phyloP scores from a whole-genome alignment of 129 eudicot genomes.

The Ambrosia artemisiifolia region DNA sequence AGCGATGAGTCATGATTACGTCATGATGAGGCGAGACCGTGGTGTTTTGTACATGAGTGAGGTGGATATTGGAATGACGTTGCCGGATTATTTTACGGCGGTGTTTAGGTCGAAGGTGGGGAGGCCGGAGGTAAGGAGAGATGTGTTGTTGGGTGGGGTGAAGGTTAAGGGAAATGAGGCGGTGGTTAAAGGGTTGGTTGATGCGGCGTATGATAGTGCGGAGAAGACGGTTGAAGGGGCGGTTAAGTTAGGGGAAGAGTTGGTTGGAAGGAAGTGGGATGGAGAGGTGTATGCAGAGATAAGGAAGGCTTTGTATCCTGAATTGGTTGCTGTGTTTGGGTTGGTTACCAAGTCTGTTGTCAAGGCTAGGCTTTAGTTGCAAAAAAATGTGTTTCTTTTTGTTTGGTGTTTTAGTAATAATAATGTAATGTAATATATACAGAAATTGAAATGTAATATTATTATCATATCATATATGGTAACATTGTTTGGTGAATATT shows the following conservation, averaged over 20 bases:
- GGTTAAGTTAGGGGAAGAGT: constrained; percentile 47
- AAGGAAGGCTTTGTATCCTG: constrained; percentile 63
- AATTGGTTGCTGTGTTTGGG: constrained; percentile 50
- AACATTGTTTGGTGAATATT: too few relatives aligned
- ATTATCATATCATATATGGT: too few relatives aligned
- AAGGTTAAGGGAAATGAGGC: constrained; percentile 61
- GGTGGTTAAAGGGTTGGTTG: constrained; percentile 59
- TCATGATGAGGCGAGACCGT: constrained; percentile 57
- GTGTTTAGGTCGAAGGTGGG: constrained; percentile 44
- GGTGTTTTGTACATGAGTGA: constrained; percentile 86
- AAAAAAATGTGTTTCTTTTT: not conserved
- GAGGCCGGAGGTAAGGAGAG: constrained; percentile 43
- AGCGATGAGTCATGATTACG: constrained; percentile 76
- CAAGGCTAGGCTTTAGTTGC: constrained; percentile 30
- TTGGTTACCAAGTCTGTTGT: constrained; percentile 16
- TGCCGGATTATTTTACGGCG: constrained; percentile 67
- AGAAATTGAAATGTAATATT: too few relatives aligned
- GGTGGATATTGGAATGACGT: constrained; percentile 72
- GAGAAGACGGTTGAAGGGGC: constrained; percentile 54
- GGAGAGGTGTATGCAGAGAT: constrained; percentile 67
- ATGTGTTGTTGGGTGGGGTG: constrained; percentile 48
- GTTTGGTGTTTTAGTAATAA: not conserved
- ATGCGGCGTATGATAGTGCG: constrained; percentile 43
- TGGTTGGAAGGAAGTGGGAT: constrained; percentile 62
- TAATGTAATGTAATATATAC: too few relatives aligned